Evolutionary conservation across 2,329 filamentous ascomycete species (phyloP).

Genomic region (Stachybotrys elegans): DNA sequence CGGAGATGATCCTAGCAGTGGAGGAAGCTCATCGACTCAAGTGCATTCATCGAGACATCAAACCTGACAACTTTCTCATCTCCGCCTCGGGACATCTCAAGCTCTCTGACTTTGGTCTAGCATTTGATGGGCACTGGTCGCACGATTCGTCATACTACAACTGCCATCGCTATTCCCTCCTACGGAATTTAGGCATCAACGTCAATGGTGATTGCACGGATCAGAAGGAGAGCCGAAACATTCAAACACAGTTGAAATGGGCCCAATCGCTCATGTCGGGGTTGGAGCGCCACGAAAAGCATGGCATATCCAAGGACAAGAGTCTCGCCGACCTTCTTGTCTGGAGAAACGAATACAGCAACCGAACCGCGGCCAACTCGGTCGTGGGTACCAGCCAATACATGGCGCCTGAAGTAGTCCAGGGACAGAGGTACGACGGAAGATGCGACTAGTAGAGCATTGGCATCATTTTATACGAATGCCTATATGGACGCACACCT

Average conservation of each 20-base stretch:
- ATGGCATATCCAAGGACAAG: constrained; percentile 18
- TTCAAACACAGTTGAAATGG: constrained; percentile 27
- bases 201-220: constrained; percentile 73
- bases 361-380: constrained; percentile 71
- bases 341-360: constrained; percentile 66
- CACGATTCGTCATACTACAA: constrained; percentile 86
- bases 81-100: constrained; percentile 84
- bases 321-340: constrained; percentile 46
- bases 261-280: constrained; percentile 23
- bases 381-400: constrained; percentile 96
- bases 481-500: constrained; percentile 85
- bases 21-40: constrained; percentile 84
- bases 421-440: constrained; percentile 78
- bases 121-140: constrained; percentile 92
- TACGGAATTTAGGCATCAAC: constrained; percentile 70
- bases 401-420: constrained; percentile 93
- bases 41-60: constrained; percentile 94
- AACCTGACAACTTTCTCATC: constrained; percentile 95
- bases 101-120: constrained; percentile 93
- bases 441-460: constrained; percentile 97
- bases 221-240: constrained; percentile 42
- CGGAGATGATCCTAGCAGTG: constrained; percentile 93
- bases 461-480: constrained; percentile 91
- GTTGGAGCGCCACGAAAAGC: constrained; percentile 26
- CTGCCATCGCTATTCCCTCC: constrained; percentile 71